phyloP scores from a whole-genome alignment of 2,329 filamentous ascomycete species.

The Exophiala sideris region DNA sequence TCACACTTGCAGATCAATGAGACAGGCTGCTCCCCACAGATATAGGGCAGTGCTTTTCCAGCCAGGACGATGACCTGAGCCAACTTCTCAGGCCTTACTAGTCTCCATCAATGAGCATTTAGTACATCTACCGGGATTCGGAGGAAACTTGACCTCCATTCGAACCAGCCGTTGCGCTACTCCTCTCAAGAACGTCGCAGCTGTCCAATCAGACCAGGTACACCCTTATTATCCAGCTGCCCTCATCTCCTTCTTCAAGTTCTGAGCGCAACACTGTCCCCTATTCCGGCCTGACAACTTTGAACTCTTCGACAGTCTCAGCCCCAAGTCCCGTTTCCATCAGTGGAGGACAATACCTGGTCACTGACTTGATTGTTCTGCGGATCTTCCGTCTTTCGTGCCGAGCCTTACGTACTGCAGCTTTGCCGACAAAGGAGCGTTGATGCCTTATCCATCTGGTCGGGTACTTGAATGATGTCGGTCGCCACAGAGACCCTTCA shows the following conservation, averaged over 20 bases:
- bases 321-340: conserved; percentile 8
- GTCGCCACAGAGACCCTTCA: conserved; percentile 26
- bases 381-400: conserved; percentile 17
- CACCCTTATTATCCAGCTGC: conserved; percentile 6
- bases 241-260: conserved; percentile 15
- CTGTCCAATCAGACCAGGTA: conserved; percentile 21
- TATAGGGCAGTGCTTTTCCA: conserved; percentile 9
- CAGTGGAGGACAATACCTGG: conserved; percentile 11
- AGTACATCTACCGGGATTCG: conserved; percentile 7
- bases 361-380: conserved; percentile 15
- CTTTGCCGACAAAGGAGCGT: conserved; percentile 7
- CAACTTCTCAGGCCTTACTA: conserved; percentile 3
- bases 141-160: conserved; percentile 14
- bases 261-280: conserved; percentile 10
- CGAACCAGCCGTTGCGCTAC: conserved; percentile 23
- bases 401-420: conserved; percentile 20
- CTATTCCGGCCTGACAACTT: conserved; percentile 5
- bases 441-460: conserved; percentile 4
- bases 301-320: conserved; percentile 7
- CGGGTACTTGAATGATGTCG: conserved; percentile 29
- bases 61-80: conserved; percentile 4
- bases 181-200: conserved; percentile 4
- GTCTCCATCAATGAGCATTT: conserved; percentile 3
- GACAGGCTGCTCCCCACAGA: conserved; percentile 10
- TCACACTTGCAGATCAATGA: conserved; percentile 11